These are phyloP conservation scores for Parietichytrium sp. DNA, from an alignment of 108 stramenopile species.

Conservation along the genomic window DNA sequence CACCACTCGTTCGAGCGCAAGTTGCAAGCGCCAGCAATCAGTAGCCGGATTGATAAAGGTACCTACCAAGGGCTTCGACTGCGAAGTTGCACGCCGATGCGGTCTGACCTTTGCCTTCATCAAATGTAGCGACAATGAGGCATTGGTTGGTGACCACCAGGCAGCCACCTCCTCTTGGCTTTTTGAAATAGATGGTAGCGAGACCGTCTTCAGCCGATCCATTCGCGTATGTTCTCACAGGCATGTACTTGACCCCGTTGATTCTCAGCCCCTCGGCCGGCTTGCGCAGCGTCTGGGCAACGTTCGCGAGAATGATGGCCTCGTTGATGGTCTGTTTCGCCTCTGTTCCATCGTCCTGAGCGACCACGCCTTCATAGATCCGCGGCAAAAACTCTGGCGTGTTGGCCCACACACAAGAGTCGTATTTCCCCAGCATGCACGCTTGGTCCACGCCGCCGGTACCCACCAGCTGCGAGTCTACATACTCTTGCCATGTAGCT, in stretches of 20 bases:
- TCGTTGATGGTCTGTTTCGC: conserved; percentile 36
- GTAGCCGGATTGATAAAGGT: conserved; percentile 6
- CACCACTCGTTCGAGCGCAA: too few relatives aligned
- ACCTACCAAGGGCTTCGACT: conserved; percentile 23
- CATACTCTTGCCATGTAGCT: conserved; percentile 33
- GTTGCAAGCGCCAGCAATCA: too few relatives aligned
- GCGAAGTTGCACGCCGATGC: conserved; percentile 18
- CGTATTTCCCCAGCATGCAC: conserved; percentile 23
- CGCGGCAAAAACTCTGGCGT: background rate
- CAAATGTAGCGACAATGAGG: conserved; percentile 23
- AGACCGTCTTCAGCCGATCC: conserved; percentile 22
- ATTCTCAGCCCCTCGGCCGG: background rate
- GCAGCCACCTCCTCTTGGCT: conserved; percentile 35
- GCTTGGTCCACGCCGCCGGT: conserved; percentile 10
- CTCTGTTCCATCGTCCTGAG: conserved; percentile 37
- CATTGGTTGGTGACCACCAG: conserved; percentile 32
- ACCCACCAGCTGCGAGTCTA: conserved; percentile 16
- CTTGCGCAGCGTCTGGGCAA: conserved; percentile 22
- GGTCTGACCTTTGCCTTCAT: conserved; percentile 26
- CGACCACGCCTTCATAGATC: background rate
- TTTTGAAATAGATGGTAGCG: conserved; percentile 30
- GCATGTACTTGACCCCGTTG: conserved; percentile 40
- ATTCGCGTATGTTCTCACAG: conserved; percentile 14
- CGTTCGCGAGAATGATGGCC: background rate
- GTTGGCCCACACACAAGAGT: background rate